Evolutionary conservation across 805 yeast species (phyloP).

Genomic region (Zygosaccharomyces siamensis): DNA sequence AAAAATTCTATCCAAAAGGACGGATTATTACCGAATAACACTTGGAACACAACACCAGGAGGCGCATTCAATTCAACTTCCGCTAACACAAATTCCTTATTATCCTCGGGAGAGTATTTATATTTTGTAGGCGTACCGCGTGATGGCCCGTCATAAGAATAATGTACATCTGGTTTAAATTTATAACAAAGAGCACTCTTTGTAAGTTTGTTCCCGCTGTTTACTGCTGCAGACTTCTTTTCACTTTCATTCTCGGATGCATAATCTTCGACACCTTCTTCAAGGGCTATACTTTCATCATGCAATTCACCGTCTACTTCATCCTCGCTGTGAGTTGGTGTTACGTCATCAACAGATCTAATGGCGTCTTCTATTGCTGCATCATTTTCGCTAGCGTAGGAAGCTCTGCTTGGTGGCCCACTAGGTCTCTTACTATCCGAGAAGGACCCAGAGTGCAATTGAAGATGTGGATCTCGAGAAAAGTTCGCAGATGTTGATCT

Average conservation of each 20-base stretch:
- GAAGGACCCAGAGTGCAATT: slow-evolving; percentile 7
- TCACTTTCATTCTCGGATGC: slow-evolving; percentile 19
- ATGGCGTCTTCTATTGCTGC: slow-evolving; percentile 34
- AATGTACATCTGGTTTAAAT: slow-evolving; percentile 38
- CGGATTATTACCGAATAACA: slow-evolving; percentile 60
- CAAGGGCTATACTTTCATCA: slow-evolving; percentile 29
- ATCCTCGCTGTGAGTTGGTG: slow-evolving; percentile 17
- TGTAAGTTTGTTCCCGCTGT: slow-evolving; percentile 4
- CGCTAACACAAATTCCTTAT: slow-evolving; percentile 50
- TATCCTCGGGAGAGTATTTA: slow-evolving; percentile 40
- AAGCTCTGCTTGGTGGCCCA: slow-evolving; percentile 29
- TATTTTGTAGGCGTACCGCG: slow-evolving; percentile 55
- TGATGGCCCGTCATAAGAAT: slow-evolving; percentile 57
- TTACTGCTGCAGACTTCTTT: slow-evolving; percentile 19
- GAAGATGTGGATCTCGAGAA: background rate
- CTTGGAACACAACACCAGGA: slow-evolving; percentile 64
- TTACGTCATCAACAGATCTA: slow-evolving; percentile 43
- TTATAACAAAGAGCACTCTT: slow-evolving; percentile 11
- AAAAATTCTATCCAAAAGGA: slow-evolving; percentile 41
- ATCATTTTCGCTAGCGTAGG: slow-evolving; percentile 23
- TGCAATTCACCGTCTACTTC: slow-evolving; percentile 35
- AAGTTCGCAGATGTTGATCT: slow-evolving; percentile 4
- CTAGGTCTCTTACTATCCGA: slow-evolving; percentile 9
- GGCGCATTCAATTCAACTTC: slow-evolving; percentile 61
- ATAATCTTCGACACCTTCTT: slow-evolving; percentile 25